Evolutionary conservation across 768 basidiomycete genomes (phyloP), one percentile per base, ranked within the genome.

Genomic region (Phlebiopsis gigantea): DNA sequence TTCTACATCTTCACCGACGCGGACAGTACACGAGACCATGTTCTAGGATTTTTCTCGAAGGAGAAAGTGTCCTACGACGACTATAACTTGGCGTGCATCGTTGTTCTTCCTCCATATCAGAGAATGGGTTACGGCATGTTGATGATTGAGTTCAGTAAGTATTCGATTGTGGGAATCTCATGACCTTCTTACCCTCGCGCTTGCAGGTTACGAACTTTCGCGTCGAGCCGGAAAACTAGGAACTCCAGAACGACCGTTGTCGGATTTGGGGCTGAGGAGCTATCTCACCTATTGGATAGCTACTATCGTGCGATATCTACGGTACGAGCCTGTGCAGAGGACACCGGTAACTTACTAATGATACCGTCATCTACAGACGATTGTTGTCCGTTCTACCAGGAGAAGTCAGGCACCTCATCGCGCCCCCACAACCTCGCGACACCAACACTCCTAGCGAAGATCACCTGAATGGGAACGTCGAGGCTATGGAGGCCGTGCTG

Each of bases 31-130:
- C 75, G 82, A 41, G 92, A 98, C 63, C 88, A 89, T 63, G 87
- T 92, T 44, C 76, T 97, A 31, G 85, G 83, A 2, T 88, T 84
- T 73, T 87, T 88, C 67, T 84, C 83, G 17, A 87, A 95, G 91
- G 97, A 99, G 73, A 98, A 98, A 68, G 69, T 88, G 29, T 96
- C 95, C 1, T 96, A 93, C 61, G 97, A 99, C 63, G 91, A 96
- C 63, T 97, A 95, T 73, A 99, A 99, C 66, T 80, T 99, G 8
- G 96, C 96, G 2, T 95, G 93, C 70, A 99, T 99, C 64, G 86
- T 98, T 63, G 91, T 90, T 6, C 82, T 99, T 42, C 97, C 97
- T 1, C 97, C 94, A 17, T 93, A 87, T 65, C 96, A 98, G 65
- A 79, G 84, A 57, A 82, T 86, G 63, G 90, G 93, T 5, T 97